These are phyloP conservation scores for Favolaschia claudopus DNA, from an alignment of 768 basidiomycete species.

Conservation along the genomic window DNA sequence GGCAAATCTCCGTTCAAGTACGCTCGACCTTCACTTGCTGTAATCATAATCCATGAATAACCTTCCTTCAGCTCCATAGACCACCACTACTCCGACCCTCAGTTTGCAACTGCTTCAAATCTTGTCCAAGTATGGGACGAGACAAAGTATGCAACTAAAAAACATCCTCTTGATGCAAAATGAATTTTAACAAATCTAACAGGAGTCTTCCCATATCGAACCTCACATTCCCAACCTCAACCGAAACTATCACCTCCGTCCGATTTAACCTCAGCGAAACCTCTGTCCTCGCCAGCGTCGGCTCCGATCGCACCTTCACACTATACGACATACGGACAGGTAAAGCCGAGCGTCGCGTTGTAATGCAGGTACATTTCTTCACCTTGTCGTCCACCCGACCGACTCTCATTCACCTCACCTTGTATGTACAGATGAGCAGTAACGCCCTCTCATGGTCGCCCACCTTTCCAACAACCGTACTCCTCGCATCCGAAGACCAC, in stretches of 20 bases:
- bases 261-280: slow-evolving; percentile 95
- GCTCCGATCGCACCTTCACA: slow-evolving; percentile 94
- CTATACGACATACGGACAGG: slow-evolving; percentile 97
- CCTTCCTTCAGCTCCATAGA: slow-evolving; percentile 77
- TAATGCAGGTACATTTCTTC: slow-evolving; percentile 74
- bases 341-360: slow-evolving; percentile 89
- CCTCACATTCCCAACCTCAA: slow-evolving; percentile 84
- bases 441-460: slow-evolving; percentile 96
- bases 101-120: slow-evolving; percentile 94
- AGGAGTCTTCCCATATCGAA: slow-evolving; percentile 89
- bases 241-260: slow-evolving; percentile 88
- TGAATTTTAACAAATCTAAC: slow-evolving; percentile 13
- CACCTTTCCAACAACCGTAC: slow-evolving; percentile 88
- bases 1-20: slow-evolving; percentile 94
- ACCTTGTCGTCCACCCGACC: not conserved
- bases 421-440: slow-evolving; percentile 70
- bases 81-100: slow-evolving; percentile 87
- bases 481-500: slow-evolving; percentile 98
- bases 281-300: slow-evolving; percentile 93
- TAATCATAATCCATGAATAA: slow-evolving; percentile 13
- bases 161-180: not conserved
- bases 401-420: not conserved
- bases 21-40: slow-evolving; percentile 29
- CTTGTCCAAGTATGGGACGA: slow-evolving; percentile 98
- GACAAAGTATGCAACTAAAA: slow-evolving; percentile 69